Base-by-base conservation (phyloP, 805 yeast genomes). In the Nakazawaea sp. region DNA sequence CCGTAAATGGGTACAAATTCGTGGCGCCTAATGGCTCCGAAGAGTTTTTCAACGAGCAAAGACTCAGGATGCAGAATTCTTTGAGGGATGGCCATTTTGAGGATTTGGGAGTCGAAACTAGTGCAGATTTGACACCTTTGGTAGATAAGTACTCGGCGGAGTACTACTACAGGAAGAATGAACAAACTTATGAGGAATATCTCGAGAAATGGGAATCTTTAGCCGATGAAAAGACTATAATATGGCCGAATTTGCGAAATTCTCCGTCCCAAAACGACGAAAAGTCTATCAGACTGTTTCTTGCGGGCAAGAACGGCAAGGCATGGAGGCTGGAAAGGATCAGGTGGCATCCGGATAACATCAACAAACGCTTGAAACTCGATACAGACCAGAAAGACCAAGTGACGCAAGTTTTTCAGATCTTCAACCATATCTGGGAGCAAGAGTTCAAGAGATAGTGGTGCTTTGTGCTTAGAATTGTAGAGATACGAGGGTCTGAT, bases 331-430 rank as follows among this genome's bases (percentile, higher is more conserved):
- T 41, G 20, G 87, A 80, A 46, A 52, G 87, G 38, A 52, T 79
- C 5, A 55, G 72, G 43, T 80, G 87, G 87, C 88, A 80, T 51
- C 88, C 88, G 1, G 88, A 80, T 49, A 70, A 68, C 47, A 71
- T 80, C 78, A 47, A 51, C 9, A 50, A 52, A 9, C 51, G 50
- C 27, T 47, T 62, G 3, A 42, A 52, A 39, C 26, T 50, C 41
- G 31, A 36, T 10, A 40, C 11, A 5, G 37, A 36, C 10, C 4
- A 45, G 11, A 50, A 52, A 33, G 42, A 43, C 2, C 50, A 48
- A 27, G 57, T 67, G 9, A 70, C 73, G 0, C 43, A 41, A n/a
- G 51, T 62, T 2, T 70, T 69, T 43, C 75, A 70, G 45, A 42
- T 57, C 2, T 53, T 70, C 4, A 70, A 70, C 42, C 55, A 50